Base-by-base conservation (phyloP, 148 eudicot species). In the Amaranthus hypochondriacus region DNA sequence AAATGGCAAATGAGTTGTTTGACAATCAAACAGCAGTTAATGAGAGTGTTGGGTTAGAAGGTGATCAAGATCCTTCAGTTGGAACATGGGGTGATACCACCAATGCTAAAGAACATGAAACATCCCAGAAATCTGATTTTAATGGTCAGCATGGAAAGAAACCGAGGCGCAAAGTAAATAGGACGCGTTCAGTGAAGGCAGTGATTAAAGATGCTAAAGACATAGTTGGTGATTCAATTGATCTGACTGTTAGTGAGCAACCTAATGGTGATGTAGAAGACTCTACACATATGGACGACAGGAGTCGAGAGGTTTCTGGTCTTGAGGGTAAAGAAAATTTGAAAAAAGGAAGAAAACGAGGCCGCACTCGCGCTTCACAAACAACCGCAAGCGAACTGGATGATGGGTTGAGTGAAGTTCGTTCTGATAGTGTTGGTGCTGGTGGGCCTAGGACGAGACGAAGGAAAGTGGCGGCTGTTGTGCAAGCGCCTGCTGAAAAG, bases 391-490 rank as follows among this genome's bases (percentile, higher is more conserved):
- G 87, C 65, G 86, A 82, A 75, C 85, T 79, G 49, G 83, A 76
- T 77, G 87, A 58, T 68, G 85, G 78, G 59, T 81, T 80, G 62
- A 90, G 89, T 80, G 93, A 86, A 77, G 87, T 82, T 62, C 90
- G 84, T 55, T 88, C 95, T 49, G 92, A 81, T 72, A 89, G 90
- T 85, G 70, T 81, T 42, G 74, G 77, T 9, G 84, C 78, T 56
- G 90, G 86, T 62, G 86, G 79, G n/a, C 89, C 85, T 46, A 84
- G 84, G 81, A 87, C 75, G 74, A 89, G 93, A 79, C 87, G 90
- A 62, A 92, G 80, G 53, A 89, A 85, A 73, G 82, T 74, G 70
- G 78, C 81, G 54, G 81, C 80, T 49, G 80, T 73, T 73, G 89
- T 69, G 54, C 87, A 86, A 78, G 66, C 68, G 61, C 82, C 84